Percentiles rank a stretch among this genome's conserved stretches.
Evolutionary conservation across 306 rosid species (phyloP).

Genomic region (Myrica gale): DNA sequence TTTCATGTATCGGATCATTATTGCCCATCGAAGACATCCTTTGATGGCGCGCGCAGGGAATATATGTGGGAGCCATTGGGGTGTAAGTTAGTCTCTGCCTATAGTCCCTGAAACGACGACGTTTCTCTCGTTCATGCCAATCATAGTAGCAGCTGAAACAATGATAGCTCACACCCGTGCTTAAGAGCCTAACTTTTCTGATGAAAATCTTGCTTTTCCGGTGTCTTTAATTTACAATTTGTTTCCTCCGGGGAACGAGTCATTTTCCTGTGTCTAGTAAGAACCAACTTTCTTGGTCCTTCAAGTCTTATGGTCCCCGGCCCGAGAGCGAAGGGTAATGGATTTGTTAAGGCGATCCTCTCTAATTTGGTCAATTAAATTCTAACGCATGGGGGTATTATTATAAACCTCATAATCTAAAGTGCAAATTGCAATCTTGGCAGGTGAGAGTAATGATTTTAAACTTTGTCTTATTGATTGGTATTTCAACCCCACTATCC

Average conservation of each 20-base stretch:
- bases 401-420: background rate
- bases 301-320: background rate
- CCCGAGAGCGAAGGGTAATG: background rate
- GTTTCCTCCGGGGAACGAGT: background rate
- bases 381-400: background rate
- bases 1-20: background rate
- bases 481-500: constrained; percentile 1
- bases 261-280: background rate
- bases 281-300: background rate
- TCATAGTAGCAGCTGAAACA: background rate
- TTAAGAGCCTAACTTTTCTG: background rate
- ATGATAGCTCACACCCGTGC: background rate
- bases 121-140: background rate
- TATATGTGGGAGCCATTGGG: background rate
- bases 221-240: background rate
- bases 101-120: background rate
- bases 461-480: background rate
- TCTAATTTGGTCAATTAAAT: background rate
- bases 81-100: background rate
- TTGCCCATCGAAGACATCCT: background rate
- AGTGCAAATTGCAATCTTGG: background rate
- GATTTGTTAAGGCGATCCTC: background rate
- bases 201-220: background rate
- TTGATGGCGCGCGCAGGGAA: background rate
- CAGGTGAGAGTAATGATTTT: constrained; percentile 15